These are phyloP conservation scores for Carpinus fangiana DNA, from an alignment of 306 rosid species.

Conservation along the genomic window DNA sequence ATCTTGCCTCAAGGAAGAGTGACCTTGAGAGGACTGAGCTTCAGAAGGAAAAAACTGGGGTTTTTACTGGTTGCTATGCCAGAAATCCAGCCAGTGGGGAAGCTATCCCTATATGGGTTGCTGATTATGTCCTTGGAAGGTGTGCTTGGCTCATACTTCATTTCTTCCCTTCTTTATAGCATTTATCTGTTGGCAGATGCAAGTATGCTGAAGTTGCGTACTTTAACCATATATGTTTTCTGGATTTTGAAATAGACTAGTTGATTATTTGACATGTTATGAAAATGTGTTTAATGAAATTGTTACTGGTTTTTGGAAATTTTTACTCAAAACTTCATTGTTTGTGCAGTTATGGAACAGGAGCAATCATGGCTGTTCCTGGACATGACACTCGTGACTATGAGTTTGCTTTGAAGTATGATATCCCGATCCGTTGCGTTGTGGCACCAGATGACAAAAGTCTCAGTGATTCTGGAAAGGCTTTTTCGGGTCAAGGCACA, in stretches of 20 bases:
- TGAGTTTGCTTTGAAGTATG: constrained; percentile 80
- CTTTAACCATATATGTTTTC: not conserved
- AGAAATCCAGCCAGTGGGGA: constrained; percentile 87
- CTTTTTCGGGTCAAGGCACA: constrained; percentile 74
- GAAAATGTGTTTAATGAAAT: constrained; percentile 16
- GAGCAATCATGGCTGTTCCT: constrained; percentile 97
- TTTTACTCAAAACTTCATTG: constrained; percentile 27
- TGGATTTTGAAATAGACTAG: constrained; percentile 19
- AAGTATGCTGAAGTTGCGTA: constrained; percentile 16
- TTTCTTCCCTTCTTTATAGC: constrained; percentile 9
- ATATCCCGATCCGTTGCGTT: constrained; percentile 66
- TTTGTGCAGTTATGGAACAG: constrained; percentile 88
- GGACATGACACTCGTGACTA: constrained; percentile 91
- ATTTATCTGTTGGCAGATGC: constrained; percentile 12
- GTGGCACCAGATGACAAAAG: constrained; percentile 64
- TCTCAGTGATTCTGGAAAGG: constrained; percentile 49
- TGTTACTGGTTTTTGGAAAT: constrained; percentile 14
- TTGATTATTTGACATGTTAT: constrained; percentile 29
- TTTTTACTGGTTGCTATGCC: constrained; percentile 87
- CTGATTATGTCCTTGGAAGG: constrained; percentile 98
- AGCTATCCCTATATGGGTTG: constrained; percentile 93
- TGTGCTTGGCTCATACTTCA: constrained; percentile 36
- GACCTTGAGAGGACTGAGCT: constrained; percentile 99
- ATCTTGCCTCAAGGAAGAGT: constrained; percentile 81
- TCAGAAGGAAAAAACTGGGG: constrained; percentile 95